These are phyloP conservation scores for Dimargaris cristalligena DNA, from an alignment of 192 early-diverging fungal species.

Conservation along the genomic window DNA sequence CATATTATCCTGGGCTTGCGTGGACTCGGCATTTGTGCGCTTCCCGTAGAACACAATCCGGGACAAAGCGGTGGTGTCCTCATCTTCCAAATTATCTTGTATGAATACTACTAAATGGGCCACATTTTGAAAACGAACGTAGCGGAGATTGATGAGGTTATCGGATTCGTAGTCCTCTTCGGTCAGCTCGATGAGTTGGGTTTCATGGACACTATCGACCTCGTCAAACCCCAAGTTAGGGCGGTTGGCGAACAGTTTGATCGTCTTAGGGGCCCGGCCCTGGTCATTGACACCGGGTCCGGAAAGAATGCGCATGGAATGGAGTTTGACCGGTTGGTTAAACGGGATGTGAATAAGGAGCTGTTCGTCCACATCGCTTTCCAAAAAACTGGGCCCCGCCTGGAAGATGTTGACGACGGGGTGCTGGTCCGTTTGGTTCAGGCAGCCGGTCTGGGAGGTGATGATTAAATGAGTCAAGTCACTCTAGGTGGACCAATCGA, in stretches of 20 bases:
- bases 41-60: slow-evolving; percentile 68
- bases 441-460: slow-evolving; percentile 55
- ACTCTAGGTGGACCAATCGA: no score
- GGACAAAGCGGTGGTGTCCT: slow-evolving; percentile 66
- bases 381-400: slow-evolving; percentile 46
- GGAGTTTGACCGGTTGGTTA: slow-evolving; percentile 55
- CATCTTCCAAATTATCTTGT: slow-evolving; percentile 68
- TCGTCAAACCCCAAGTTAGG: slow-evolving; percentile 76
- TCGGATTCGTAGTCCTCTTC: slow-evolving; percentile 48
- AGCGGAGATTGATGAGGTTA: slow-evolving; percentile 59
- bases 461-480: slow-evolving; percentile 48
- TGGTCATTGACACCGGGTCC: no score
- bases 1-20: no score
- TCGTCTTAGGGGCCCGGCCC: slow-evolving; percentile 67
- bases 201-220: slow-evolving; percentile 50
- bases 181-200: slow-evolving; percentile 57
- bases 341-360: slow-evolving; percentile 75
- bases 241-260: slow-evolving; percentile 77
- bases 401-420: slow-evolving; percentile 60
- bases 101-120: slow-evolving; percentile 66
- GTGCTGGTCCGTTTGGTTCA: slow-evolving; percentile 72
- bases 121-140: slow-evolving; percentile 89
- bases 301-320: slow-evolving; percentile 36
- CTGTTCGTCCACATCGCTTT: slow-evolving; percentile 94
- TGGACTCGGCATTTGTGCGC: no score